These are phyloP conservation scores for Xylaria sp. DNA, from an alignment of 2,329 filamentous ascomycete species.

Conservation along the genomic window DNA sequence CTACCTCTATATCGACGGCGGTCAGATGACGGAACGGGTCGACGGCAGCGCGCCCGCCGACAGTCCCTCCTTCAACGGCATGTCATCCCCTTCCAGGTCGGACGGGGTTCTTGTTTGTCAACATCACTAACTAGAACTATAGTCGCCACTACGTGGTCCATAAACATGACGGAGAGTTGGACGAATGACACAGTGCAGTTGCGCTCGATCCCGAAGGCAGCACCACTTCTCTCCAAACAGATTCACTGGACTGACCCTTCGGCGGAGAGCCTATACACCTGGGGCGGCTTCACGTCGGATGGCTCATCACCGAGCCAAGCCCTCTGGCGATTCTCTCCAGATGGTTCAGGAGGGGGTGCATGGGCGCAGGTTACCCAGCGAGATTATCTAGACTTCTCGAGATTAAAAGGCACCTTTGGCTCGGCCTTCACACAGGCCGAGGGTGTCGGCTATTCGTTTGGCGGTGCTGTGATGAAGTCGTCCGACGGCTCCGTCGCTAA, in stretches of 20 bases:
- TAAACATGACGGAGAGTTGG: slow-evolving; percentile 50
- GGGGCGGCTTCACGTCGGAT: slow-evolving; percentile 47
- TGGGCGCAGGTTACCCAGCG: slow-evolving; percentile 47
- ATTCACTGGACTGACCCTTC: slow-evolving; percentile 49
- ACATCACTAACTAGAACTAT: slow-evolving; percentile 24
- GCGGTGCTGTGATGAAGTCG: slow-evolving; percentile 43
- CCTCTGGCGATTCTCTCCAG: slow-evolving; percentile 49
- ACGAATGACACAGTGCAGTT: slow-evolving; percentile 49
- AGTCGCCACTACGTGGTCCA: slow-evolving; percentile 51
- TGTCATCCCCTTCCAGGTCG: slow-evolving; percentile 3
- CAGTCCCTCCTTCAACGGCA: slow-evolving; percentile 44
- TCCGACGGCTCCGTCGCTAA: slow-evolving; percentile 44
- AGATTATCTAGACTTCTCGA: slow-evolving; percentile 49
- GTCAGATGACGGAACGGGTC: slow-evolving; percentile 46
- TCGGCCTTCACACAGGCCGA: slow-evolving; percentile 44
- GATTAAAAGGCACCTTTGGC: slow-evolving; percentile 49
- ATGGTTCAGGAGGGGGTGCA: slow-evolving; percentile 48
- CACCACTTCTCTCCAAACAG: slow-evolving; percentile 47
- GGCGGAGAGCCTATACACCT: slow-evolving; percentile 49
- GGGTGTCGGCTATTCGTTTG: slow-evolving; percentile 48
- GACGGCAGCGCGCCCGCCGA: slow-evolving; percentile 41
- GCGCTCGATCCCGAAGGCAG: slow-evolving; percentile 45
- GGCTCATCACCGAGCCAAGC: slow-evolving; percentile 41
- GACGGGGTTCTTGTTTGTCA: background rate
- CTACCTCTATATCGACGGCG: slow-evolving; percentile 54